Evolutionary conservation across 352 stramenopile genomes (phyloP).

Genomic region (Pythium rishiriense): DNA sequence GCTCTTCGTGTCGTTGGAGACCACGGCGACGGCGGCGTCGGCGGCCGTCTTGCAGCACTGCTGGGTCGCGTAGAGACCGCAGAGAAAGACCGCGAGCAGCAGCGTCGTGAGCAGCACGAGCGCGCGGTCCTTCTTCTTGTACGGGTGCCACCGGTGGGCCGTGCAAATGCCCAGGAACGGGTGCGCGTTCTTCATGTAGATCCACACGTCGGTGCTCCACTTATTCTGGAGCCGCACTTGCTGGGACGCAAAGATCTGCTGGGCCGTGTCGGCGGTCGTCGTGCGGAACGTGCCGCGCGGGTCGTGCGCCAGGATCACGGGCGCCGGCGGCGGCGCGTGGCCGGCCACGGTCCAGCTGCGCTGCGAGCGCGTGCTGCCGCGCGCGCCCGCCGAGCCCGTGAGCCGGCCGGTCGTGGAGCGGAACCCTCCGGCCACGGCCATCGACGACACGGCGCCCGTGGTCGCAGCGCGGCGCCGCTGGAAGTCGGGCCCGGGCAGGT

Average conservation of each 20-base stretch:
- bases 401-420: background rate
- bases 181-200: slow-evolving; percentile 73
- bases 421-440: too few species aligned
- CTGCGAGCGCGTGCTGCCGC: slow-evolving; percentile 4
- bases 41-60: slow-evolving; percentile 37
- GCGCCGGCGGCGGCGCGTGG: slow-evolving; percentile 3
- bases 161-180: slow-evolving; percentile 42
- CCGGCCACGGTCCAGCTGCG: slow-evolving; percentile 16
- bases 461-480: slow-evolving; percentile 17
- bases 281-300: slow-evolving; percentile 30
- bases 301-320: slow-evolving; percentile 12
- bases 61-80: slow-evolving; percentile 43
- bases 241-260: slow-evolving; percentile 49
- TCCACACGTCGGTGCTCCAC: slow-evolving; percentile 47
- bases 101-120: slow-evolving; percentile 50
- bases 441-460: background rate
- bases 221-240: slow-evolving; percentile 46
- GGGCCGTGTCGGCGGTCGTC: slow-evolving; percentile 25
- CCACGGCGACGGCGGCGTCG: slow-evolving; percentile 25
- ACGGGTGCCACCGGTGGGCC: slow-evolving; percentile 56
- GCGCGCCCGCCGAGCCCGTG: background rate
- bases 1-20: slow-evolving; percentile 16
- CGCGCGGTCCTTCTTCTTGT: slow-evolving; percentile 45
- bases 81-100: slow-evolving; percentile 38
- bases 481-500: background rate